Evolutionary conservation across 2,329 filamentous ascomycete species (phyloP).

Genomic region (Rhynchosporium agropyri): DNA sequence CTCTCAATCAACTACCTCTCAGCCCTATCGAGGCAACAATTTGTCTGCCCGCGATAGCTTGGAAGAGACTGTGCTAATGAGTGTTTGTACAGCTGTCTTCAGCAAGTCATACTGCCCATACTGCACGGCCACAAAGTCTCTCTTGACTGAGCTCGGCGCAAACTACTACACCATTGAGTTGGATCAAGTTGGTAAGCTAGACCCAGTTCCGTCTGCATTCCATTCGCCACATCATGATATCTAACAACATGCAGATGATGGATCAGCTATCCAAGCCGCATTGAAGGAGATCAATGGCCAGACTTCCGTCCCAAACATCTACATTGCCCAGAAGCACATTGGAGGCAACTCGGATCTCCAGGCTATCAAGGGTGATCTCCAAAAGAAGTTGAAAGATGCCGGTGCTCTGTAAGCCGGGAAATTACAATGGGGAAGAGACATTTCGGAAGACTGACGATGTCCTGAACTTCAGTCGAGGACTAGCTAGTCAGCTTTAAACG

Average conservation of each 20-base stretch:
- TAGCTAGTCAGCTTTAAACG: background rate
- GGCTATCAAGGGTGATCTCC: conserved; percentile 65
- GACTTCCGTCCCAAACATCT: conserved; percentile 93
- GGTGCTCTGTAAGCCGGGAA: conserved; percentile 57
- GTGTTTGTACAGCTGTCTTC: conserved; percentile 71
- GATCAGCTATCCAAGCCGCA: conserved; percentile 78
- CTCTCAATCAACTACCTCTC: background rate
- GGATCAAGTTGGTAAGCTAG: conserved; percentile 74
- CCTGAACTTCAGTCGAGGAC: background rate
- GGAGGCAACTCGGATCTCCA: conserved; percentile 93
- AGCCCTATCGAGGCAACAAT: background rate
- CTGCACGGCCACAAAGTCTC: conserved; percentile 77
- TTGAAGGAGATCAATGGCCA: conserved; percentile 80
- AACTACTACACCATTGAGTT: conserved; percentile 80
- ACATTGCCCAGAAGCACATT: conserved; percentile 88
- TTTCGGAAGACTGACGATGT: conserved; percentile 3
- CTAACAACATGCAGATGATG: conserved; percentile 64
- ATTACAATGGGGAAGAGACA: conserved; percentile 20
- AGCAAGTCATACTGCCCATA: conserved; percentile 97
- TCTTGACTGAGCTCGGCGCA: conserved; percentile 69
- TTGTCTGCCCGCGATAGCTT: background rate
- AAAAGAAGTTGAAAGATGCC: conserved; percentile 63
- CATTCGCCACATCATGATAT: no score
- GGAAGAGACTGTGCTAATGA: conserved; percentile 18
- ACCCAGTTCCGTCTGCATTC: background rate